Evolutionary conservation across 2,329 filamentous ascomycete genomes (phyloP).

Genomic region (Cladosporium sp.): DNA sequence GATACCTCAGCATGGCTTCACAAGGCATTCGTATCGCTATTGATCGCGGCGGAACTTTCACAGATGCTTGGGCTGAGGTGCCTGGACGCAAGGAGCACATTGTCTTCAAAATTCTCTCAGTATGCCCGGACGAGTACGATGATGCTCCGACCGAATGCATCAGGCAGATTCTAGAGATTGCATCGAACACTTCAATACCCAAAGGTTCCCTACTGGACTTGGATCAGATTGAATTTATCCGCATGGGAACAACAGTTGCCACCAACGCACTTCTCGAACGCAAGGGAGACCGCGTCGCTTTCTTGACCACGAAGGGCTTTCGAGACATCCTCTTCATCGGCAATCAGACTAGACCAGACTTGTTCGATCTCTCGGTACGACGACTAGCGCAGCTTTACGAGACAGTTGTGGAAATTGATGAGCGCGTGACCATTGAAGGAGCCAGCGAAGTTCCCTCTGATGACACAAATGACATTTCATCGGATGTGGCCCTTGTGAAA

Average conservation of each 20-base stretch:
- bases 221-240: constrained; percentile 28
- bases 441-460: constrained; percentile 25
- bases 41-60: constrained; percentile 79
- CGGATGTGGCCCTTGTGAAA: constrained; percentile 52
- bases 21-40: constrained; percentile 57
- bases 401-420: constrained; percentile 30
- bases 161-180: constrained; percentile 32
- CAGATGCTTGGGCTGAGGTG: constrained; percentile 75
- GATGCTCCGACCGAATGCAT: constrained; percentile 39
- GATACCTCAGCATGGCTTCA: not conserved
- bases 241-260: constrained; percentile 38
- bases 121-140: constrained; percentile 35
- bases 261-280: constrained; percentile 38
- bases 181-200: constrained; percentile 27
- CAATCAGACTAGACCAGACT: constrained; percentile 37
- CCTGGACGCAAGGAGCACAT: constrained; percentile 57
- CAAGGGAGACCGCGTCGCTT: constrained; percentile 35
- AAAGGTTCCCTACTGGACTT: constrained; percentile 26
- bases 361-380: constrained; percentile 34
- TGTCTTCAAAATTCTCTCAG: constrained; percentile 37
- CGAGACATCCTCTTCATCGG: constrained; percentile 37
- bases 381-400: constrained; percentile 31
- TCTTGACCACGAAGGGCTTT: constrained; percentile 37
- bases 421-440: constrained; percentile 39
- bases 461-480: constrained; percentile 24